Percentiles rank a stretch among this genome's conserved stretches.
phyloP scores from a whole-genome alignment of 1,284 basidiomycete genomes.

The Trichosporon sp. region DNA sequence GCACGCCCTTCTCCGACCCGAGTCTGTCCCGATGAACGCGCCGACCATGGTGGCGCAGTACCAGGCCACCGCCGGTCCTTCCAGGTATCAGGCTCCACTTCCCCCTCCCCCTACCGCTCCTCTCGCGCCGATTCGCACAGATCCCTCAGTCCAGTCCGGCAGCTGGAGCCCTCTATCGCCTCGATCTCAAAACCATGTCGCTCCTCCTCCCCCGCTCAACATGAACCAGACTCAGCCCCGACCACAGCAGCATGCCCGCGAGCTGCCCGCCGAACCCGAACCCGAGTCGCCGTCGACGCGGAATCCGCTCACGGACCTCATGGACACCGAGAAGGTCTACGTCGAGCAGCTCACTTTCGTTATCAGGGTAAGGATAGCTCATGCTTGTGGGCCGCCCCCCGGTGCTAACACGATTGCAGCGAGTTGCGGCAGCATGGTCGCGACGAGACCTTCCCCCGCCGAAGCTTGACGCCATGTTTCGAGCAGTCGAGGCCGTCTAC shows the following conservation, averaged over 20 bases:
- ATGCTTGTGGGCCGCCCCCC: constrained; percentile 20
- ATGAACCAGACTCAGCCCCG: background rate
- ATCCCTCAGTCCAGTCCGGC: constrained; percentile 16
- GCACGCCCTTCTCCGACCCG: background rate
- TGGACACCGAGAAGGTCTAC: constrained; percentile 90
- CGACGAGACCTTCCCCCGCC: constrained; percentile 88
- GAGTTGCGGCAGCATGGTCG: constrained; percentile 96
- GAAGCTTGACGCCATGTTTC: constrained; percentile 90
- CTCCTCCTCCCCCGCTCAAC: constrained; percentile 7
- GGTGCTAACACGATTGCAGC: constrained; percentile 60
- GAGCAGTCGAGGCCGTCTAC: constrained; percentile 87
- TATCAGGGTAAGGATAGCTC: constrained; percentile 68
- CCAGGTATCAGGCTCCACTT: constrained; percentile 24
- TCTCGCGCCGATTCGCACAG: constrained; percentile 21
- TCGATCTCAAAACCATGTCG: constrained; percentile 12
- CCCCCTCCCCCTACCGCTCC: constrained; percentile 12
- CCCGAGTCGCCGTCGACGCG: constrained; percentile 27
- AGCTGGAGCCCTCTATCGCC: background rate
- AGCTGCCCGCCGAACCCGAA: constrained; percentile 18
- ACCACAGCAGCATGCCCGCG: background rate
- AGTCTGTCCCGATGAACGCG: constrained; percentile 1
- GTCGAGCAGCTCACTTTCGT: constrained; percentile 88
- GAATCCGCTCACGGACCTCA: constrained; percentile 87
- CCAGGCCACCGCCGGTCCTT: constrained; percentile 34
- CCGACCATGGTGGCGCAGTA: constrained; percentile 34